phyloP scores from a whole-genome alignment of 345 rosid species.

The Populus alba region DNA sequence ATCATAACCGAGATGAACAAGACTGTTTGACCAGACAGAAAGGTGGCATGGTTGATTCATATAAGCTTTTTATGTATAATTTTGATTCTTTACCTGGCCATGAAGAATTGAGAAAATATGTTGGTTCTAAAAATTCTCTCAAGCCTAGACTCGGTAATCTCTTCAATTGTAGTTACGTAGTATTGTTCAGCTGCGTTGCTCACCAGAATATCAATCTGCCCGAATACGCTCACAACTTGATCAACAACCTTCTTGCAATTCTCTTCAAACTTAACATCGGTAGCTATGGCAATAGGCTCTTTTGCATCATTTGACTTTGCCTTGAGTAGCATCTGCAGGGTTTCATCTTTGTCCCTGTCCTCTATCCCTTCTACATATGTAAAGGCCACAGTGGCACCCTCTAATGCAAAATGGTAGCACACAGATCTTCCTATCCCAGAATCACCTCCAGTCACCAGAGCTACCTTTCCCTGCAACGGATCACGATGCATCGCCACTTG shows the following conservation, averaged over 20 bases:
- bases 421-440: slow-evolving; percentile 16
- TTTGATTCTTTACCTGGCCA: neutral
- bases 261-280: slow-evolving; percentile 1
- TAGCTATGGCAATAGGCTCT: slow-evolving; percentile 10
- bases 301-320: neutral
- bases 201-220: slow-evolving; percentile 12
- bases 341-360: slow-evolving; percentile 6
- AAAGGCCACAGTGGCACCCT: slow-evolving; percentile 16
- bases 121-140: slow-evolving; percentile 15
- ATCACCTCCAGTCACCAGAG: slow-evolving; percentile 11
- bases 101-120: slow-evolving; percentile 5
- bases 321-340: neutral
- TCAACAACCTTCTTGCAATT: slow-evolving; percentile 12
- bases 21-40: too few relatives aligned
- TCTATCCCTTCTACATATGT: slow-evolving; percentile 8
- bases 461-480: slow-evolving; percentile 8
- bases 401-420: neutral
- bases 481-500: neutral
- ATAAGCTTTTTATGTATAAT: too few relatives aligned
- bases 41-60: too few relatives aligned
- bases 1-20: too few relatives aligned
- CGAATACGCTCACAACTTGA: neutral
- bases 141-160: neutral
- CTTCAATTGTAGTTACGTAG: slow-evolving; percentile 1
- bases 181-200: neutral